Conservation (phyloP, 2,329 filamentous ascomycete genomes). For the Clonostachys chloroleuca region DNA sequence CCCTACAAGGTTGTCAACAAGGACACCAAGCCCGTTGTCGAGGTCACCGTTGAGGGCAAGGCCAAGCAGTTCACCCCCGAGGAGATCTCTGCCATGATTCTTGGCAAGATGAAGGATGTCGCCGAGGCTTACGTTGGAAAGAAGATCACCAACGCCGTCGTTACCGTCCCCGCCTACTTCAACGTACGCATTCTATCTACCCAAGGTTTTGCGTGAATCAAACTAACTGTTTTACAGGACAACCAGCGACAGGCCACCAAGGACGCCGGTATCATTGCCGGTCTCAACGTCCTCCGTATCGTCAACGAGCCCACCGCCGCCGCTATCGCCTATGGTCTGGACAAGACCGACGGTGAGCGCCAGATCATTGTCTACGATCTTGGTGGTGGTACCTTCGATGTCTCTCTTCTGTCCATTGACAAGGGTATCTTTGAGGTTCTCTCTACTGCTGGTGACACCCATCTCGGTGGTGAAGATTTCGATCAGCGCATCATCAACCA, state of each 20-base stretch:
- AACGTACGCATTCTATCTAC: conserved; percentile 44
- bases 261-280: conserved; percentile 88
- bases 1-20: conserved; percentile 91
- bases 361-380: conserved; percentile 93
- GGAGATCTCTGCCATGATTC: conserved; percentile 76
- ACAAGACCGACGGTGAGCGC: conserved; percentile 78
- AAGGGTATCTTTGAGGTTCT: conserved; percentile 92
- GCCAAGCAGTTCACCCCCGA: conserved; percentile 75
- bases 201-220: not conserved
- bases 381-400: conserved; percentile 92
- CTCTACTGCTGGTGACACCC: conserved; percentile 93
- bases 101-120: conserved; percentile 81
- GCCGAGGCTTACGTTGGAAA: conserved; percentile 76
- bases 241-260: conserved; percentile 96
- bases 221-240: conserved; percentile 43
- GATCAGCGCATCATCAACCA: conserved; percentile 96
- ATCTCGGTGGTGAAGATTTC: conserved; percentile 98
- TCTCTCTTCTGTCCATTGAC: conserved; percentile 87
- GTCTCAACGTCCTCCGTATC: conserved; percentile 91
- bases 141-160: conserved; percentile 82
- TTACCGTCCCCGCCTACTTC: conserved; percentile 97
- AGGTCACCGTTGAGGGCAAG: conserved; percentile 62
- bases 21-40: conserved; percentile 83
- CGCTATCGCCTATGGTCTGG: conserved; percentile 89
- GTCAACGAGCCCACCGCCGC: conserved; percentile 96